Base-by-base conservation (phyloP, 1,139 yeast genomes). In the Yamadazyma triangularis region DNA sequence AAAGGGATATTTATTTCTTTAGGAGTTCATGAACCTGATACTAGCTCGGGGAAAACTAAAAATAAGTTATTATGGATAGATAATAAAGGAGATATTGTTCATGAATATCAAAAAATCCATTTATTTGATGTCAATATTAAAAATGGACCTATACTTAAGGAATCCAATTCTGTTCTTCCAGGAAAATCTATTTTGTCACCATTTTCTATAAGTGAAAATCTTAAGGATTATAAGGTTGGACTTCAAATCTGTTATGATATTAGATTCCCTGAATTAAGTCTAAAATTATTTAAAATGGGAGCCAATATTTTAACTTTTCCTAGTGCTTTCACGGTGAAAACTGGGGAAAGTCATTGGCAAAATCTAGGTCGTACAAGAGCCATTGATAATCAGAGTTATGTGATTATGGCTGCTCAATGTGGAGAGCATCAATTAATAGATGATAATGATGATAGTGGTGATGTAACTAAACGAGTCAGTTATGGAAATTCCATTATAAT, bases 291-390 rank as follows among this genome's bases (percentile, higher is more conserved):
- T 25, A 52, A 74, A 14, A 48, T 64, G 26, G 96, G 96, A 1
- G 95, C 96, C 0, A 73, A 87, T 35, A 60, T 91, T 19, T 48
- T 91, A 18, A 73, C 89, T 1, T 91, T 65, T 46, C 97, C 98
- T 0, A 81, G 94, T 24, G 97, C 97, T 0, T 91, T 93, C 61
- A 89, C 97, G 0, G 75, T 84, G 48, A 77, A 80, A 45, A 91
- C 97, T 0, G 97, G 98, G 1, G 77, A 75, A 35, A 91, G 91
- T 0, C 97, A 91, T 49, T 91, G 97, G 95, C 78, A 79, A 37
- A 56, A 72, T 2, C 60, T 91, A 34, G 95, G 88, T 2, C 67
- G 77, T 24, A 80, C 95, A 0, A 64, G 96, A 28, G 97, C 97
- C 2, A 70, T 91, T 15, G 96, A 88, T 50, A 74, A 91, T 1